Base-by-base conservation (phyloP, 2,329 filamentous ascomycete species). In the Exophiala sideris region DNA sequence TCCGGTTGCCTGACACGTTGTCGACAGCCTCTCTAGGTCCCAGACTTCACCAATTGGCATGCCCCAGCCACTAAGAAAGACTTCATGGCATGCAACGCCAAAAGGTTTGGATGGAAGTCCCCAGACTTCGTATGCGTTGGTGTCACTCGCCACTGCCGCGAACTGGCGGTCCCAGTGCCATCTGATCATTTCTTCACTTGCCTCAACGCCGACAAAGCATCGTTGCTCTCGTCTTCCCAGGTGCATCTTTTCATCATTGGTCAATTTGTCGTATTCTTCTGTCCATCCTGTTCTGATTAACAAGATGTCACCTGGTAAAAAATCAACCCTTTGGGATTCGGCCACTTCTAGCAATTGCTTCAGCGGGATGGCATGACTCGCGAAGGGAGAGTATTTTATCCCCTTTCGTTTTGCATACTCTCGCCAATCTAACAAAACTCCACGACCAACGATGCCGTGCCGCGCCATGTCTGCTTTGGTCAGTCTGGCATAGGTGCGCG, bases 21-120 rank as follows among this genome's bases (percentile, higher is more conserved):
- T 56, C 10, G 66, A 60, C 44, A 75, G 60, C 32, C 56, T 62
- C 60, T 76, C 71, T 7, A 76, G 60, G 60, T 76, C 70, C 48
- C 60, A 62, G 12, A 58, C 32, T 48, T 64, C 59, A 5, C 62
- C 62, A 39, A 64, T 61, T 16, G 61, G 61, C 51, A 62, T 53
- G 1, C 62, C 62, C 59, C 59, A 64, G 6, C 62, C 62, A n/a
- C 32, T 36, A 21, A 41, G 39, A 3, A 41, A 21, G n/a, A 41
- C 39, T 10, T 41, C 39, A n/a, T 41, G 39, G 8, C 39, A 41
- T 16, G 14, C 18, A 41, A 41, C 14, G 14, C 16, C 39, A 12
- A 12, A 41, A 20, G 39, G 39, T 20, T 20, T 41, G 9, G 39
- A 11, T 2, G 39, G 39, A 10, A 14, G n/a, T 14, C 24, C 24